These are phyloP conservation scores for Ephemerocybe angulata DNA, from an alignment of 768 basidiomycete species.

Conservation along the genomic window DNA sequence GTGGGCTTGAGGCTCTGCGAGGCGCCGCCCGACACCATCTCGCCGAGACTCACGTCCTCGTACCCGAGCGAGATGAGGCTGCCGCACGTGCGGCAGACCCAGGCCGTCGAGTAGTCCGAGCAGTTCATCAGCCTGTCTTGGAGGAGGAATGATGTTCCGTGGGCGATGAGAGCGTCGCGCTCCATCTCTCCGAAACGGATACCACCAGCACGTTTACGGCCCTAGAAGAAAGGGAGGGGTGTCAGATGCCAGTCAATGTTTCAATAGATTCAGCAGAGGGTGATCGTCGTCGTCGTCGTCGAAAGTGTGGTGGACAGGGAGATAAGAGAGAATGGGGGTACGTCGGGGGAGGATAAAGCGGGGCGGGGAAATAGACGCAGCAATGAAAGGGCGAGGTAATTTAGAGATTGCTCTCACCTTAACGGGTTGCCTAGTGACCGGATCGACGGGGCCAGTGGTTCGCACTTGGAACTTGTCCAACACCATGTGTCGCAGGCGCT, in stretches of 20 bases:
- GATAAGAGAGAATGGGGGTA: too few species aligned
- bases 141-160: constrained; percentile 96
- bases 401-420: constrained; percentile 53
- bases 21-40: constrained; percentile 41
- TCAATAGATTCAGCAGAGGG: too few species aligned
- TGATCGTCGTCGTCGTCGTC: too few species aligned
- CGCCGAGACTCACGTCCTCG: constrained; percentile 78
- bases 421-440: constrained; percentile 92
- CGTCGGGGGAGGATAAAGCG: too few species aligned
- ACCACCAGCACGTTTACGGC: constrained; percentile 96
- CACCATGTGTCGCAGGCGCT: constrained; percentile 98
- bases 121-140: constrained; percentile 99
- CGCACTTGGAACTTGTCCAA: constrained; percentile 99
- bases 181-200: constrained; percentile 99
- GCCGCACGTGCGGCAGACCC: constrained; percentile 97
- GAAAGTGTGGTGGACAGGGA: too few species aligned
- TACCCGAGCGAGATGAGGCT: constrained; percentile 95
- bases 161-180: constrained; percentile 96
- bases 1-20: constrained; percentile 42
- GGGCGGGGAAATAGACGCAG: not conserved
- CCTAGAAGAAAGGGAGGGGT: constrained; percentile 42
- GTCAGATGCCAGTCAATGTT: not conserved
- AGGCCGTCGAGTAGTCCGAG: constrained; percentile 98
- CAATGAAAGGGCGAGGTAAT: not conserved
- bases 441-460: constrained; percentile 96